Evolutionary conservation across 2,329 filamentous ascomycete genomes (phyloP), one percentile per base, ranked within the genome.

Genomic region (Colletotrichum sp.): DNA sequence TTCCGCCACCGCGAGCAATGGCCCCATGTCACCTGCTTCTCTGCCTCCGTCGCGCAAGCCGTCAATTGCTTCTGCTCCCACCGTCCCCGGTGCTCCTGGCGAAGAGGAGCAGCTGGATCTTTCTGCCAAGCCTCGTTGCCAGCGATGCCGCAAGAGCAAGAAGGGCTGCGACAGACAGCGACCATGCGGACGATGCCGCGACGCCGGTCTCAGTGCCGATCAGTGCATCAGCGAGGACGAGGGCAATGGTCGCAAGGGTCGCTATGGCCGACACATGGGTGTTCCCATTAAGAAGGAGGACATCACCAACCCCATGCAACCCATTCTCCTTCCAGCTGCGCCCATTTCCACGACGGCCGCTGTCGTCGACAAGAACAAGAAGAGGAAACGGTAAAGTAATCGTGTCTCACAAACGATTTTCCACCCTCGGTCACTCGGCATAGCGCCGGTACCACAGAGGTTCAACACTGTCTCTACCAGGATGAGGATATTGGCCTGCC

Each of bases 111-210:
- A 98, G 65, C 97, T 96, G 5, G 96, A 99, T 80, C 88, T 98
- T 25, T 98, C 96, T 1, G 96, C 94, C 79, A 98, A 98, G 87
- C 97, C 97, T 72, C 96, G 97, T 78, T 99, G 97, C 88, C 97
- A 99, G 85, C 94, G 97, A 74, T 99, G 97, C 89, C 94, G 97
- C 81, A 99, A 99, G 91, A 98, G 96, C 87, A 99, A 99, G 90
- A 99, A 99, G 87, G 97, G 97, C 15, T 99, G 97, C 83, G 97
- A 99, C 87, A 94, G 97, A 74, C 97, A 98, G 86, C 93, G 97
- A 52, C 97, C 97, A 32, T 99, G 97, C 82, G 95, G 96, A 72
- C 93, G 97, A 78, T 99, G 97, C 91, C 95, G 96, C 84, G 97
- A 99, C 86, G 97, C 97, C 59, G 97, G 97, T 25, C 95, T 99